Base-by-base conservation (phyloP, 805 yeast genomes). In the Cyberlindnera japonica region DNA sequence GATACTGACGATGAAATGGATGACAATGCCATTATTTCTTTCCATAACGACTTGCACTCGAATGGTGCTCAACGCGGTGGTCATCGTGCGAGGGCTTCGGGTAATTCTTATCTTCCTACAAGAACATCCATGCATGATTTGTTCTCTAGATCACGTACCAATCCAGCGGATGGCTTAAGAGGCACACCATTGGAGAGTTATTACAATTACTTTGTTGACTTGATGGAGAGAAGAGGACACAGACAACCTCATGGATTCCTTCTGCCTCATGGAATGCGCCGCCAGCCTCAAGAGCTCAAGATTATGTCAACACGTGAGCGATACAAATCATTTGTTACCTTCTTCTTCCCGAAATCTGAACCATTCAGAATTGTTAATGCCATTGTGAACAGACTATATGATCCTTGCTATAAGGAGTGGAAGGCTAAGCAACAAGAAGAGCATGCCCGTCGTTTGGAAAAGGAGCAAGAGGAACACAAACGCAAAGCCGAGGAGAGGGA, bases 241-340 rank as follows among this genome's bases (percentile, higher is more conserved):
- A 36, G n/a, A n/a, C n/a, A n/a, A n/a, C n/a, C n/a, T n/a, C n/a
- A n/a, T n/a, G n/a, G n/a, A n/a, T n/a, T n/a, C n/a, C n/a, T n/a
- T n/a, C n/a, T n/a, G n/a, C n/a, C n/a, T n/a, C n/a, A n/a, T n/a
- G n/a, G n/a, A n/a, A n/a, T n/a, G n/a, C n/a, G n/a, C n/a, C n/a
- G n/a, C n/a, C n/a, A n/a, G n/a, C 36, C 41, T 8, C 15, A 41
- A 8, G 54, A 51, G 17, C 33, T 53, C 17, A 35, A 24, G n/a
- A 19, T 47, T 6, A 41, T 27, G 43, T 72, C 84, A 1, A 79
- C 93, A 0, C 60, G 65, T 12, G 81, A 79, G 36, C 70, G 95
- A 49, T 87, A 95, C 93, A 62, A 63, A 27, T 84, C 82, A 32
- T 69, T 75, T 6, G 63, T 72, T 26, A 63, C 69, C 14, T 64